A percentile compares a stretch with the other conserved stretches of the same genome.
Conservation (phyloP, 306 rosid genomes). For the Vigna reflexopilosa region DNA sequence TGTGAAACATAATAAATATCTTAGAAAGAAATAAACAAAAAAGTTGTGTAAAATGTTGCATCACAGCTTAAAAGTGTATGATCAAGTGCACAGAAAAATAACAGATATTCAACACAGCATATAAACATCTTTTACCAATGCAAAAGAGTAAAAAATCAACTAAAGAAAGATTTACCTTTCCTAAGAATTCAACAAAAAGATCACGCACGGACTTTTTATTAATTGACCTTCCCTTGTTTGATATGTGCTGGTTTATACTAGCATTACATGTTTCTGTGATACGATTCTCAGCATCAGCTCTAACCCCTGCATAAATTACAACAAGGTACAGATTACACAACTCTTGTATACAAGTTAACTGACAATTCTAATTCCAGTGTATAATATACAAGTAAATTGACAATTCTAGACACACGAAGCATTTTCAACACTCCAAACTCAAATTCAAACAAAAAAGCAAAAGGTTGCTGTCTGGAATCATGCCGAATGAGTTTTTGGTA, state of each 20-base stretch:
- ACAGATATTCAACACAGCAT: slow-evolving; percentile 27
- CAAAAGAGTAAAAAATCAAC: slow-evolving; percentile 33
- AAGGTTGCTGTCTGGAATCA: slow-evolving; percentile 8
- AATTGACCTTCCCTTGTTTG: slow-evolving; percentile 52
- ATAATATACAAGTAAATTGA: neutral
- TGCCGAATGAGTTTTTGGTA: slow-evolving; percentile 16
- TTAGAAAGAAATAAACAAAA: neutral
- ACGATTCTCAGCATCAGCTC: slow-evolving; percentile 62
- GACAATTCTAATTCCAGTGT: neutral
- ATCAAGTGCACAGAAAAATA: slow-evolving; percentile 23
- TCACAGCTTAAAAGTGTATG: neutral
- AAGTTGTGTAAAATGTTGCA: neutral
- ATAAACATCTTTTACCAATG: slow-evolving; percentile 16
- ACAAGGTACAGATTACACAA: slow-evolving; percentile 26
- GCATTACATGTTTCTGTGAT: slow-evolving; percentile 63
- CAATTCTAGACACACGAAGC: neutral
- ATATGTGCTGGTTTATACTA: slow-evolving; percentile 54
- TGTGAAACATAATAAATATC: neutral
- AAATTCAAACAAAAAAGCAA: slow-evolving; percentile 33
- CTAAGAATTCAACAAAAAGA: slow-evolving; percentile 76
- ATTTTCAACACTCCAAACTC: slow-evolving; percentile 28
- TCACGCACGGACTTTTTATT: slow-evolving; percentile 74
- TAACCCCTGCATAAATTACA: slow-evolving; percentile 69
- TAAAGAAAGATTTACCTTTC: slow-evolving; percentile 57
- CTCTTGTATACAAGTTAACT: slow-evolving; percentile 1